Evolutionary conservation across 1,284 basidiomycete species (phyloP).

Genomic region (Tremellales sp.): DNA sequence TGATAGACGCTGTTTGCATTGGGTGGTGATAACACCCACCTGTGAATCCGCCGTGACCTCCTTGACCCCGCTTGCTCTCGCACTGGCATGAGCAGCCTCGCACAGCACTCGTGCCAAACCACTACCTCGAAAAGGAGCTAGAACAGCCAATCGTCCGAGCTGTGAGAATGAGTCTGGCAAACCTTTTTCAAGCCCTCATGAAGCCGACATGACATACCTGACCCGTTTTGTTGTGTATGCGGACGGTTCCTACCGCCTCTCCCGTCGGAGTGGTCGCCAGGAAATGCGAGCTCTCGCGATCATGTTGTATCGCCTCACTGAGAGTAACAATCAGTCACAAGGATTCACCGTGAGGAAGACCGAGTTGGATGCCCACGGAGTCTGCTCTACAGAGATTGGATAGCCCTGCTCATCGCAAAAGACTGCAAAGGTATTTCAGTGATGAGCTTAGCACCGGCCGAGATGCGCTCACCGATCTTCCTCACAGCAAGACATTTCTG

Average conservation of each 20-base stretch:
- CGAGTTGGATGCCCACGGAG: background rate
- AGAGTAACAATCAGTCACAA: no score
- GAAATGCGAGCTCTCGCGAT: conserved; percentile 18
- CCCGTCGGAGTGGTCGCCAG: conserved; percentile 1
- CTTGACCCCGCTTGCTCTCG: conserved; percentile 10
- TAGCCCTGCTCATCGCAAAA: background rate
- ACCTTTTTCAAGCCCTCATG: background rate
- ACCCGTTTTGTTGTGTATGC: conserved; percentile 9
- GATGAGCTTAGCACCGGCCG: no score
- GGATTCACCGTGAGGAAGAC: no score
- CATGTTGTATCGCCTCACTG: conserved; percentile 2
- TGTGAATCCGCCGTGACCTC: conserved; percentile 17
- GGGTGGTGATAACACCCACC: conserved; percentile 4
- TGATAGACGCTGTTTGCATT: no score
- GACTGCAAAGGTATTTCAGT: no score
- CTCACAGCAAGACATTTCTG: background rate
- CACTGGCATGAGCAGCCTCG: conserved; percentile 12
- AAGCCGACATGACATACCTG: conserved; percentile 7
- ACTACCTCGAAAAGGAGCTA: conserved; percentile 11
- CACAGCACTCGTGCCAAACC: conserved; percentile 13
- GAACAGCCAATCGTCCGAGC: conserved; percentile 22
- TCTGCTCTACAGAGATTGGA: background rate
- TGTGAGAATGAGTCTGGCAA: background rate
- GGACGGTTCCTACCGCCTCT: conserved; percentile 10
- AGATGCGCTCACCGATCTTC: background rate